Evolutionary conservation across 345 rosid genomes (phyloP).

Genomic region (Syzygium grande): DNA sequence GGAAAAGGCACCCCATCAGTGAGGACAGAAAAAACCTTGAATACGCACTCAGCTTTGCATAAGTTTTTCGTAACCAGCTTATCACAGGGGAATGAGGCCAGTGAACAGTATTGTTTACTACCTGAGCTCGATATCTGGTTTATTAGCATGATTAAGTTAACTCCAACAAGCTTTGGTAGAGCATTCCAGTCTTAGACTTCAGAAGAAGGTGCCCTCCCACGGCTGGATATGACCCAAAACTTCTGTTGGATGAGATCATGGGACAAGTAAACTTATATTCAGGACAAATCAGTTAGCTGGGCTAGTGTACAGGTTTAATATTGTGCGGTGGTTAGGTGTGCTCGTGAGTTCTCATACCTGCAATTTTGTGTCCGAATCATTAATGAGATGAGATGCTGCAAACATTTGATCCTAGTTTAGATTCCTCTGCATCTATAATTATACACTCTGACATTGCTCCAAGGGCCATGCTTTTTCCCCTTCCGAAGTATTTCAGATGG

Average conservation of each 20-base stretch:
- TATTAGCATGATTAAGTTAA: background rate
- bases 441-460: background rate
- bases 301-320: background rate
- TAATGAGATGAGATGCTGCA: background rate
- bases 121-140: background rate
- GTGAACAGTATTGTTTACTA: background rate
- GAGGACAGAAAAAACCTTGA: background rate
- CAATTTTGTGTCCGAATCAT: background rate
- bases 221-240: background rate
- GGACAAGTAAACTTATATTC: background rate
- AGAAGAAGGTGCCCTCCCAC: background rate
- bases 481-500: background rate
- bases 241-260: background rate
- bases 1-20: background rate
- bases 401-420: background rate
- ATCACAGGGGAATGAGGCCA: background rate
- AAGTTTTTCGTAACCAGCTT: background rate
- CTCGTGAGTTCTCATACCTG: background rate
- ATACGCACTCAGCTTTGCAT: background rate
- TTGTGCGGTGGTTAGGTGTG: background rate
- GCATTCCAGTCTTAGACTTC: background rate
- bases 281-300: background rate
- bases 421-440: too few relatives aligned
- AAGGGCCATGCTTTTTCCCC: background rate
- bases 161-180: background rate